Conservation (phyloP, 225 moss, liverwort and hornwort genomes). For the Antitrichia curtipendula region DNA sequence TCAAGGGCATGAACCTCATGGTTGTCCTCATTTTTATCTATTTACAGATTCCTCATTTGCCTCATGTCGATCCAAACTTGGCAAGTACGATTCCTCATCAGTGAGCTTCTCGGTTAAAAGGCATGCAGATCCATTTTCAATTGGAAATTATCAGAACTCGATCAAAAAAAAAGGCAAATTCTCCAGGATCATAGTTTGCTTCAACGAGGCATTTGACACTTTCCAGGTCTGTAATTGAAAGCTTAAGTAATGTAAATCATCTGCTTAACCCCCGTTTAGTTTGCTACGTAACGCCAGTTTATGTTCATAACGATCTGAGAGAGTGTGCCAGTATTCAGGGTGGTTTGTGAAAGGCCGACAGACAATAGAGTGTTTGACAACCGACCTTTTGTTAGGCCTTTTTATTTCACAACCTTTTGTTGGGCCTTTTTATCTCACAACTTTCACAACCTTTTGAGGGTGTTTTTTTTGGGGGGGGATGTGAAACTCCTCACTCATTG, state of each 20-base stretch:
- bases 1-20: background rate
- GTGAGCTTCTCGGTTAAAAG: slow-evolving; percentile 46
- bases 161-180: background rate
- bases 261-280: background rate
- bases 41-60: slow-evolving; percentile 64
- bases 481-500: background rate
- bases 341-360: background rate
- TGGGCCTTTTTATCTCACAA: background rate
- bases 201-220: background rate
- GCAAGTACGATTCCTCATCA: slow-evolving; percentile 61
- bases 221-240: background rate
- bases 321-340: background rate
- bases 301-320: background rate
- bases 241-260: background rate
- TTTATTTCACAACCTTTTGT: background rate
- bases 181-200: background rate
- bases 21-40: background rate
- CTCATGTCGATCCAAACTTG: slow-evolving; percentile 54
- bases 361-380: background rate
- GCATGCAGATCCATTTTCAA: background rate
- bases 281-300: background rate
- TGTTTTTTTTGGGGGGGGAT: background rate
- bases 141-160: background rate
- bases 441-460: background rate
- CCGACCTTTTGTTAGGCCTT: background rate